Evolutionary conservation across 164 flowering plant species (phyloP), one percentile per base, ranked within the genome.

Genomic region (Vitis labrusca): DNA sequence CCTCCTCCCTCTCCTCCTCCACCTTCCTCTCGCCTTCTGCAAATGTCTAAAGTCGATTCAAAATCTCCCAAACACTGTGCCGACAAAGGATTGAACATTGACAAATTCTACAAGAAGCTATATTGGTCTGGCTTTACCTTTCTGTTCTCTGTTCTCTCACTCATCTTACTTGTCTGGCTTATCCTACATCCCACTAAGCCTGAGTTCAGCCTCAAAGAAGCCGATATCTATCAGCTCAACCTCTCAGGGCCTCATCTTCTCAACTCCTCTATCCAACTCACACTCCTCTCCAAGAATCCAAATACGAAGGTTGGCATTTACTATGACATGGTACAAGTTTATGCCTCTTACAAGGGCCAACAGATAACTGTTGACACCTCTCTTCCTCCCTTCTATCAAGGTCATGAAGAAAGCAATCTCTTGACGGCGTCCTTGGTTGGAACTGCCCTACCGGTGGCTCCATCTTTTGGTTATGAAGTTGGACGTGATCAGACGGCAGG

Each of bases 11-110:
- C 68, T 55, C 56, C 54, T n/a, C 51, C 17, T 32, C 67, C 59
- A 69, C 63, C 65, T 60, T 55, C 30, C 52, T 59, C 56, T 23
- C 65, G 12, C 63, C 30, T 15, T 30, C 6, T 54, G 74, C 80
- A 82, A 79, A 88, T 88, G 91, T 88, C 91, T 83, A 68, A 16
- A 75, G 11, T 71, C 66, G 1, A 8, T 53, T 67, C 17, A 66
- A 68, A 54, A 56, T 85, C 89, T 65, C 91, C 91, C 10, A 81
- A 83, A 78, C 88, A 88, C 80, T 88, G 91, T 61, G 91, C 86
- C 56, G 64, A 71, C 14, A 72, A 82, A 65, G 71, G 71, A 61
- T 32, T 78, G 50, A 66, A 53, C 70, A 2, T 63, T 64, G 29
- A 56, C 65, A 75, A 74, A 56, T 63, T 54, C 78, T 74, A 76